Evolutionary conservation across 768 basidiomycete genomes (phyloP).

Genomic region (Porpolomopsis calyptriformis): DNA sequence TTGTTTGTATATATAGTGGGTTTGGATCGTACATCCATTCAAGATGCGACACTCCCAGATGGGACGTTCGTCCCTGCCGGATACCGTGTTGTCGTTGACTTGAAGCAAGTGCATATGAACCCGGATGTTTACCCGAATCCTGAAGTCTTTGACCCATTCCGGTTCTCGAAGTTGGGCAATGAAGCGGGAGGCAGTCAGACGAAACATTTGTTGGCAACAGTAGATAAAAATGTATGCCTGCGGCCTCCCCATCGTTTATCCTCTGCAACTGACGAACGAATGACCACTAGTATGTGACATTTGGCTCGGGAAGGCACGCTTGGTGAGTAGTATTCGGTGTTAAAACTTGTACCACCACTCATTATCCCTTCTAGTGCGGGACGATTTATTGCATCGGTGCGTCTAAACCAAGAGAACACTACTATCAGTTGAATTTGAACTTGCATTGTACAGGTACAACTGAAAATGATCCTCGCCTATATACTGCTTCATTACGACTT

Average conservation of each 20-base stretch:
- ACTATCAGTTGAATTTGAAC: neutral
- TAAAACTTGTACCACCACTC: neutral
- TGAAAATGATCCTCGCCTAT: constrained; percentile 5
- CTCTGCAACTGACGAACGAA: neutral
- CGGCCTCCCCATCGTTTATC: no score
- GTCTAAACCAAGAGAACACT: neutral
- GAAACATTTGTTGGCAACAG: constrained; percentile 4
- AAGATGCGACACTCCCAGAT: constrained; percentile 1
- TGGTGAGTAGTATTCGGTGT: neutral
- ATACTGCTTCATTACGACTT: constrained; percentile 6
- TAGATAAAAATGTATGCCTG: constrained; percentile 7
- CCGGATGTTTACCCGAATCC: constrained; percentile 6
- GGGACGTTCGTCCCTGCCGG: constrained; percentile 5
- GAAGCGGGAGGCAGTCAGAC: constrained; percentile 2
- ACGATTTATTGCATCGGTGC: constrained; percentile 6
- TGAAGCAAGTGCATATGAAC: neutral
- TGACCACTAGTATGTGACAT: neutral
- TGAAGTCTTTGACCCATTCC: constrained; percentile 8
- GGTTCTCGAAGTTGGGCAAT: constrained; percentile 7
- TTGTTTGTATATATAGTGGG: constrained; percentile 3
- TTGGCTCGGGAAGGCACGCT: constrained; percentile 1
- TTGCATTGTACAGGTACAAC: neutral
- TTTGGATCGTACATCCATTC: neutral
- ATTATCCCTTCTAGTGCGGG: constrained; percentile 2
- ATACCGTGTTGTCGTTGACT: neutral